Evolutionary conservation across 2,329 filamentous ascomycete species (phyloP).

Genomic region (Emergomyces orientalis): DNA sequence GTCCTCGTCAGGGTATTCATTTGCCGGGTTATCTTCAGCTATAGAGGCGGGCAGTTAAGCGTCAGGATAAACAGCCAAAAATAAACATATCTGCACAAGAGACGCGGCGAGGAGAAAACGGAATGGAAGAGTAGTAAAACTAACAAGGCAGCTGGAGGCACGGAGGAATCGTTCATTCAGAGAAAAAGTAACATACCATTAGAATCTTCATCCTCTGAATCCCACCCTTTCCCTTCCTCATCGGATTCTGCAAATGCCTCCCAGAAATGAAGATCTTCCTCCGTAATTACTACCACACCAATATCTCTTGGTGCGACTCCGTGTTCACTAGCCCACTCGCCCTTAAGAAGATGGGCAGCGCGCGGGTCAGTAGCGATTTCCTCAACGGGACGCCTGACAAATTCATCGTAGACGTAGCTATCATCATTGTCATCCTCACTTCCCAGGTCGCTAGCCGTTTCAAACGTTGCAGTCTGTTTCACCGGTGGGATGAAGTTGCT

Average conservation of each 20-base stretch:
- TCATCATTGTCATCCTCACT: conserved; percentile 38
- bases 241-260: conserved; percentile 47
- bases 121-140: neutral
- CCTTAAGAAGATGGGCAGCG: conserved; percentile 10
- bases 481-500: neutral
- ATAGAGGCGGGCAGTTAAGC: neutral
- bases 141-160: neutral
- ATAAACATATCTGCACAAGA: neutral
- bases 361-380: conserved; percentile 17
- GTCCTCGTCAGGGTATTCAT: conserved; percentile 45
- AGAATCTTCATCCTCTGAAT: conserved; percentile 54
- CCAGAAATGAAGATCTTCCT: conserved; percentile 46
- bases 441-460: conserved; percentile 6
- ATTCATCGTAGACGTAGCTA: conserved; percentile 55
- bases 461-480: conserved; percentile 2
- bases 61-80: neutral
- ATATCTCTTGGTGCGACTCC: conserved; percentile 25
- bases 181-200: conserved; percentile 40
- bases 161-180: neutral
- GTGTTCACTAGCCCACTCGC: conserved; percentile 8
- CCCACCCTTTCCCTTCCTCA: conserved; percentile 44
- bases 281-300: conserved; percentile 35
- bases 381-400: conserved; percentile 42
- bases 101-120: neutral
- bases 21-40: conserved; percentile 44